These are phyloP conservation scores for Neophaeococcomyces mojaviensis DNA, from an alignment of 2,329 filamentous ascomycete species.

Conservation along the genomic window DNA sequence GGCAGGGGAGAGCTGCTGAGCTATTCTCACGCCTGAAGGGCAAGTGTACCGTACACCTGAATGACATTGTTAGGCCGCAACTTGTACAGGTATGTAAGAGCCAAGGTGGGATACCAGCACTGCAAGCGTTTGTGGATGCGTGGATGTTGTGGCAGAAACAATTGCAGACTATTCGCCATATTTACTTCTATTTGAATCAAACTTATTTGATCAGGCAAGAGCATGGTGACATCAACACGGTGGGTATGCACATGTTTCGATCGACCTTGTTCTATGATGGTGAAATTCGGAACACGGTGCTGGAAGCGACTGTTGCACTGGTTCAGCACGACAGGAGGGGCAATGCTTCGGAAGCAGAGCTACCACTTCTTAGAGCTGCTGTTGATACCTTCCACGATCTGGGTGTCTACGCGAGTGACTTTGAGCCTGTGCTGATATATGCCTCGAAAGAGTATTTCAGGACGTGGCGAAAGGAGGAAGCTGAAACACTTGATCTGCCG, in stretches of 20 bases:
- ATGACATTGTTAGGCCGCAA: slow-evolving; percentile 47
- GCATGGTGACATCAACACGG: slow-evolving; percentile 66
- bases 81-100: slow-evolving; percentile 50
- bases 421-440: slow-evolving; percentile 68
- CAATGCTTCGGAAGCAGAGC: slow-evolving; percentile 48
- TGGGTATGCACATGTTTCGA: slow-evolving; percentile 70
- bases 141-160: slow-evolving; percentile 78
- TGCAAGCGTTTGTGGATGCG: slow-evolving; percentile 52
- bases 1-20: slow-evolving; percentile 62
- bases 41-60: slow-evolving; percentile 59
- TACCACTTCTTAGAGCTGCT: slow-evolving; percentile 60
- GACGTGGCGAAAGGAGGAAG: slow-evolving; percentile 62
- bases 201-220: slow-evolving; percentile 74
- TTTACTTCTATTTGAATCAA: slow-evolving; percentile 91
- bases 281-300: slow-evolving; percentile 45
- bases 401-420: slow-evolving; percentile 67
- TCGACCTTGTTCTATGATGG: slow-evolving; percentile 49
- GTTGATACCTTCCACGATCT: slow-evolving; percentile 82
- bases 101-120: slow-evolving; percentile 54
- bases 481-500: slow-evolving; percentile 55
- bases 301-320: slow-evolving; percentile 69
- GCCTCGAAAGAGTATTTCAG: slow-evolving; percentile 61
- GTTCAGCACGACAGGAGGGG: slow-evolving; percentile 62
- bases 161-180: slow-evolving; percentile 70
- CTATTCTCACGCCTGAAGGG: slow-evolving; percentile 60